Conservation (phyloP, 495 filamentous ascomycete genomes). For the Aspergillus ostianus region DNA sequence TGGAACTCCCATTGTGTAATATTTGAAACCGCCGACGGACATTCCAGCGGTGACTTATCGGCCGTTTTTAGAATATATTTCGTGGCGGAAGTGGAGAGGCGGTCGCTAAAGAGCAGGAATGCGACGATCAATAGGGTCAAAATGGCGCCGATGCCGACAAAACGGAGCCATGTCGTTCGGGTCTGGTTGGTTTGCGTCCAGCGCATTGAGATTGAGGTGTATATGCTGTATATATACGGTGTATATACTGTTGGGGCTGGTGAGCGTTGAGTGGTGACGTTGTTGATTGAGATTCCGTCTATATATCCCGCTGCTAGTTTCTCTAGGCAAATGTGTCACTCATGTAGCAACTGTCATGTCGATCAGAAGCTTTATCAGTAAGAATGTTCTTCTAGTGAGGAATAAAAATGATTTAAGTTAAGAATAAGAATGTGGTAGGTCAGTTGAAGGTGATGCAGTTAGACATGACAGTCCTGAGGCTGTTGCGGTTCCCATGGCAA, state of each 20-base stretch:
- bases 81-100: constrained; percentile 18
- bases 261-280: background rate
- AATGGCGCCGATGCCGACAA: constrained; percentile 31
- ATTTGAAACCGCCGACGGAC: constrained; percentile 14
- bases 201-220: constrained; percentile 6
- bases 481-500: constrained; percentile 18
- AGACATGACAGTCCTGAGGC: background rate
- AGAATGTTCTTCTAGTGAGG: background rate
- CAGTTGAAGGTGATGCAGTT: background rate
- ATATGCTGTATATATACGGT: constrained; percentile 7
- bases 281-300: background rate
- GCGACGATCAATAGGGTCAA: constrained; percentile 29
- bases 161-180: constrained; percentile 33
- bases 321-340: background rate
- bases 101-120: constrained; percentile 29
- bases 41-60: background rate
- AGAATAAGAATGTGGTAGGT: background rate
- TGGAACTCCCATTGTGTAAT: constrained; percentile 32
- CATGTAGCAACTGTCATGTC: background rate
- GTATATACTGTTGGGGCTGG: background rate
- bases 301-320: background rate
- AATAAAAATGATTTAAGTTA: background rate
- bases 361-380: background rate
- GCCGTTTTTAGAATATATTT: constrained; percentile 27
- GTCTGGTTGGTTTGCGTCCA: constrained; percentile 9